phyloP scores from a whole-genome alignment of 345 rosid species.

The Mallotus nudiflorus region DNA sequence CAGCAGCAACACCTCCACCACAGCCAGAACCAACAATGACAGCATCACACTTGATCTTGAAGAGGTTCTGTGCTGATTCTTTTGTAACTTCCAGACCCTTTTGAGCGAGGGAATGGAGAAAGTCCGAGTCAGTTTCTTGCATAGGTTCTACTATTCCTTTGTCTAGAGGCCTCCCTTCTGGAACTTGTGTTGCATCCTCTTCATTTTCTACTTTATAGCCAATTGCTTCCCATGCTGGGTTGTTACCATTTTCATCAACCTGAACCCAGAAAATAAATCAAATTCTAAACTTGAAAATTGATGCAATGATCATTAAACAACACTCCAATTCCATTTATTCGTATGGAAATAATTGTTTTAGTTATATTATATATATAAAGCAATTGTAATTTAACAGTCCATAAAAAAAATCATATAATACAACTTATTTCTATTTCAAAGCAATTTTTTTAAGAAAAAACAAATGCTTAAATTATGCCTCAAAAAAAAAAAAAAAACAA shows the following conservation, averaged over 20 bases:
- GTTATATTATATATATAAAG: no score
- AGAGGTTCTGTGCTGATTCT: conserved; percentile 28
- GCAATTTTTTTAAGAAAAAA: no score
- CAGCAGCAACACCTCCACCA: conserved; percentile 94
- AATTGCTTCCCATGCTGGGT: conserved; percentile 79
- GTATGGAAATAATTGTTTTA: no score
- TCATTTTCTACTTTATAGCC: conserved; percentile 42
- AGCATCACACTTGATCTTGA: conserved; percentile 70
- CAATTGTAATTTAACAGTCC: no score
- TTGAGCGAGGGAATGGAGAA: conserved; percentile 44
- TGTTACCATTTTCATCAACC: conserved; percentile 59
- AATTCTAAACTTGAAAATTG: no score
- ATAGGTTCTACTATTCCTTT: conserved; percentile 67
- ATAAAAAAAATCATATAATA: no score
- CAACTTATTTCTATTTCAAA: no score
- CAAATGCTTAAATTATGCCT: no score
- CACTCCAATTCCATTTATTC: no score
- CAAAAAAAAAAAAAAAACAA: no score
- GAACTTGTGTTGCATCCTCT: conserved; percentile 11
- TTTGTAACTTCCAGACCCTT: conserved; percentile 55
- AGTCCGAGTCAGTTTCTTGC: conserved; percentile 44
- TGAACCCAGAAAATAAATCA: conserved; percentile 21
- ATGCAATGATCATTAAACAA: no score
- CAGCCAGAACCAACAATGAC: conserved; percentile 84
- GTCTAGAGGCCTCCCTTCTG: conserved; percentile 61